These are phyloP conservation scores for Lolium perenne DNA, from an alignment of 176 grass and related monocot genomes.

Conservation along the genomic window DNA sequence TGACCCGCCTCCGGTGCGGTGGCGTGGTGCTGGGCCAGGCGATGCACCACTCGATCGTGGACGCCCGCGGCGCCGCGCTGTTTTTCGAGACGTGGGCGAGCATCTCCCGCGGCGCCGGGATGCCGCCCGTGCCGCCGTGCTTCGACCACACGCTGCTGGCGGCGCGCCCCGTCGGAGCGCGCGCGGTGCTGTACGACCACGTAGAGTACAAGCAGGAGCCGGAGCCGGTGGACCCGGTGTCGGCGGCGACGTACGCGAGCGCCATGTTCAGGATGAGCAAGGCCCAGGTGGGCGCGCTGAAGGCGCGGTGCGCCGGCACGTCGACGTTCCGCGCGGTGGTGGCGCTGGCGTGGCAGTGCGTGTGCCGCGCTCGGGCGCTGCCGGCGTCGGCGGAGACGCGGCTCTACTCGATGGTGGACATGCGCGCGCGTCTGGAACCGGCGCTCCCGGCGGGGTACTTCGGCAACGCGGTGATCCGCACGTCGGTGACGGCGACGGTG, in stretches of 20 bases:
- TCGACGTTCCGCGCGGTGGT: slow-evolving; percentile 64
- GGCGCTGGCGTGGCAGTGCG: slow-evolving; percentile 64
- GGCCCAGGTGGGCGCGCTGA: slow-evolving; percentile 47
- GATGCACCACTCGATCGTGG: slow-evolving; percentile 52
- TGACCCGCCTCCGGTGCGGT: slow-evolving; percentile 64
- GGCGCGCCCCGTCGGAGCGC: slow-evolving; percentile 34
- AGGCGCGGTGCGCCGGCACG: slow-evolving; percentile 27
- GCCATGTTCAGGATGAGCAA: slow-evolving; percentile 39
- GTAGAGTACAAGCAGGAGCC: slow-evolving; percentile 57
- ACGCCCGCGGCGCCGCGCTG: slow-evolving; percentile 52
- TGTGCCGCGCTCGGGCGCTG: slow-evolving; percentile 46
- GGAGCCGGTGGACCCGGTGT: not conserved
- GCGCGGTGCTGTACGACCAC: slow-evolving; percentile 56
- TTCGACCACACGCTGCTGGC: slow-evolving; percentile 56
- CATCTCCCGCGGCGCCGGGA: slow-evolving; percentile 18
- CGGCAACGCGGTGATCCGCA: slow-evolving; percentile 61
- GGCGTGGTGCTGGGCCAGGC: slow-evolving; percentile 59
- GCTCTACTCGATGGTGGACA: slow-evolving; percentile 75
- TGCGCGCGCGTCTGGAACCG: slow-evolving; percentile 53
- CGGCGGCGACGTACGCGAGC: slow-evolving; percentile 28
- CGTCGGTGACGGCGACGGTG: slow-evolving; percentile 29
- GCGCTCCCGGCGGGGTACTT: slow-evolving; percentile 57
- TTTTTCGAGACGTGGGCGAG: slow-evolving; percentile 64
- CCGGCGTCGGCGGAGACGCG: slow-evolving; percentile 21
- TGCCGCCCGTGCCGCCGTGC: slow-evolving; percentile 32